Evolutionary conservation across 2,329 filamentous ascomycete species (phyloP), one percentile per base, ranked within the genome.

Genomic region (Aureobasidium sp.): DNA sequence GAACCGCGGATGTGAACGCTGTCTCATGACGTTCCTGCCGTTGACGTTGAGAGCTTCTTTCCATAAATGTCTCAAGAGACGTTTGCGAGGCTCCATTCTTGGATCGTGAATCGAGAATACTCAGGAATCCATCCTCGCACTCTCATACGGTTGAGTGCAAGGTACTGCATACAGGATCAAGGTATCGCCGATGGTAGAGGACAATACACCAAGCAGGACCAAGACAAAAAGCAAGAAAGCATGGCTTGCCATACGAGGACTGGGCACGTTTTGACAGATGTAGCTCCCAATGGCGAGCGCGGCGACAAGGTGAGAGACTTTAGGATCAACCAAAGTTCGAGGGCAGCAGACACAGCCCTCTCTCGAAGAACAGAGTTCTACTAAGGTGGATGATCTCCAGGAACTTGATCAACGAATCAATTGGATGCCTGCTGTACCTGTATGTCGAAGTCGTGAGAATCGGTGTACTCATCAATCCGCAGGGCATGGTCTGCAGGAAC

Each of bases 181-280:
- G 27, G 19, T 37, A 39, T 39, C 42, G 42, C 54, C 31, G 42
- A 57, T 57, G 29, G 12, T 3, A 45, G 17, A 35, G n/a, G 15
- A 19, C 42, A 12, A 29, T 39, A n/a, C 19, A 48, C 19, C 42
- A 48, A 27, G 42, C 29, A 58, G 3, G 31, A 48, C 44, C 53
- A 57, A 57, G 39, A 19, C 40, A 15, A 39, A 48, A 47, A 58
- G 37, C 22, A 37, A 57, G n/a, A 44, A 44, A 35, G 4, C 5
- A 19, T 35, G 24, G 24, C 40, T 17, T 31, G 49, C 49, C 49
- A n/a, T 40, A 33, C 15, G 35, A 19, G 19, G 19, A 17, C 5
- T 31, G 27, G 53, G 40, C 53, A 57, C 53, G 53, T 57, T 57
- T 45, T 57, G 53, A 57, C 27, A 57, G 53, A 57, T 57, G 27